A percentile compares a stretch with the other conserved stretches of the same genome.
Evolutionary conservation across 495 filamentous ascomycete species (phyloP).

Genomic region (Thermothielavioides terrestris): DNA sequence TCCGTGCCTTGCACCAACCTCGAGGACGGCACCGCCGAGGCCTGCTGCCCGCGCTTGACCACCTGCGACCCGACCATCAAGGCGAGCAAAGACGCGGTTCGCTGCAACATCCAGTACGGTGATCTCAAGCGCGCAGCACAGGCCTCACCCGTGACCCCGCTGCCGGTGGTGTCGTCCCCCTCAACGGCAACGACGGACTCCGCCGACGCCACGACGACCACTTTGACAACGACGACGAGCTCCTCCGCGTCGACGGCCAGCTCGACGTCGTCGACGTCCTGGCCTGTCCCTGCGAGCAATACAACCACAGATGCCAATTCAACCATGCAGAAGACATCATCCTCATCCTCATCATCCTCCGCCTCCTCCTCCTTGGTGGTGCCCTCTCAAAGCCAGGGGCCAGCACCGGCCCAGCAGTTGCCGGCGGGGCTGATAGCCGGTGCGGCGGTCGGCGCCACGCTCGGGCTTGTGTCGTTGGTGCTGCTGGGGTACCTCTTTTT

Average conservation of each 20-base stretch:
- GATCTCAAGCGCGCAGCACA: neutral
- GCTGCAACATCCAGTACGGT: neutral
- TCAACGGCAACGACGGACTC: neutral
- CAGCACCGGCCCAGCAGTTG: neutral
- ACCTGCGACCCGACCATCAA: neutral
- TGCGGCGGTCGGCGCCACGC: neutral
- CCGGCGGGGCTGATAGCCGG: neutral
- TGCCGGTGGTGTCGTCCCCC: neutral
- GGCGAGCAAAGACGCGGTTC: neutral
- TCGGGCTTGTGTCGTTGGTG: neutral
- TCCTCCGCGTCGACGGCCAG: too few relatives aligned
- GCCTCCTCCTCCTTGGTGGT: neutral
- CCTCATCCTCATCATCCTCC: neutral
- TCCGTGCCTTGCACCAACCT: conserved; percentile 8
- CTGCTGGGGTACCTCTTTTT: neutral
- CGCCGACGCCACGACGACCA: too few relatives aligned
- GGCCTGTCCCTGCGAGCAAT: too few relatives aligned
- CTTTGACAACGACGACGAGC: too few relatives aligned
- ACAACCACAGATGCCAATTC: too few relatives aligned
- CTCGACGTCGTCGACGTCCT: too few relatives aligned
- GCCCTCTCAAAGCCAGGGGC: neutral
- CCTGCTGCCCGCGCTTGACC: conserved; percentile 13
- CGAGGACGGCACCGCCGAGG: conserved; percentile 2
- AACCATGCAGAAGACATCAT: too few relatives aligned
- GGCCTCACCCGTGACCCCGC: neutral